Evolutionary conservation across 83 land plant genomes (phyloP).

Genomic region (Picea engelmannii): DNA sequence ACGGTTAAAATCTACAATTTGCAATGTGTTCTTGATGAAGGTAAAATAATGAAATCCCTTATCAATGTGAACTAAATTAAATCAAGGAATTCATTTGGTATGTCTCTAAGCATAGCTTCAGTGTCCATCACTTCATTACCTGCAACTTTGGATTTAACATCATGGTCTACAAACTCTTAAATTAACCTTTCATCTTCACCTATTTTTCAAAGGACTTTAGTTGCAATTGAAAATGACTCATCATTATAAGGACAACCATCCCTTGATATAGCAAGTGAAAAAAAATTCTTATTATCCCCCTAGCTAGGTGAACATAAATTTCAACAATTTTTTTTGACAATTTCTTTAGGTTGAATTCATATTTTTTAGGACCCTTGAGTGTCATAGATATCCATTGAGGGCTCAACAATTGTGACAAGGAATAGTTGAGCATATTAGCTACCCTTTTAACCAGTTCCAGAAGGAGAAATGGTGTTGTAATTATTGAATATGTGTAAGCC

Average conservation of each 20-base stretch:
- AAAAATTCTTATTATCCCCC: conserved; percentile 72
- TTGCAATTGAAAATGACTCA: conserved; percentile 85
- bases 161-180: conserved; percentile 78
- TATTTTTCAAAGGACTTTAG: conserved; percentile 65
- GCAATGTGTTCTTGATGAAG: conserved; percentile 75
- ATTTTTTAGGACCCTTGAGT: conserved; percentile 93
- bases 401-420: too few relatives aligned
- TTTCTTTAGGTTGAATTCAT: conserved; percentile 90
- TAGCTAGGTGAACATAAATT: conserved; percentile 88
- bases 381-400: conserved; percentile 1
- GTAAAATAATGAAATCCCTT: conserved; percentile 96
- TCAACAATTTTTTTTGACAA: conserved; percentile 86
- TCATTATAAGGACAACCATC: conserved; percentile 97
- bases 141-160: conserved; percentile 72
- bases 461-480: too few relatives aligned
- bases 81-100: conserved; percentile 96
- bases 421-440: too few relatives aligned
- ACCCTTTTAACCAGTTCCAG: conserved; percentile 99
- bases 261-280: conserved; percentile 81
- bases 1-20: too few relatives aligned
- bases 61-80: conserved; percentile 97
- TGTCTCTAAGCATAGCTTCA: conserved; percentile 92
- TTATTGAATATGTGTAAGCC: too few relatives aligned
- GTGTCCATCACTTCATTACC: conserved; percentile 76
- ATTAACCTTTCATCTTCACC: conserved; percentile 63